Base-by-base conservation (phyloP, 2,329 filamentous ascomycete genomes). In the Ophiostoma himal-ulmi region DNA sequence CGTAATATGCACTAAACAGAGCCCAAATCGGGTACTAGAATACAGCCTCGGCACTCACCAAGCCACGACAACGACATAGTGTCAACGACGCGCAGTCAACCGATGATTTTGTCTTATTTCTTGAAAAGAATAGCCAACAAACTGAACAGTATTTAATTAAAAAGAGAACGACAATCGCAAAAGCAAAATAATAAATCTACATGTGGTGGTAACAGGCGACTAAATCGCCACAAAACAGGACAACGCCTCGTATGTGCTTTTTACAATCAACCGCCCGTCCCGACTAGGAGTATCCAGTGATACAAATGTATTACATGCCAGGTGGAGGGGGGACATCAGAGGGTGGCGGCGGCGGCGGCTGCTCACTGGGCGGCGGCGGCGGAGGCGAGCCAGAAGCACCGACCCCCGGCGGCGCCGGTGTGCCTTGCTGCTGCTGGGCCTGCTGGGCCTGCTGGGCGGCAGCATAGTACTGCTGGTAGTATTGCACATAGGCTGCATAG, bases 401-500 rank as follows among this genome's bases (percentile, higher is more conserved):
- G 26, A 62, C n/a, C 5, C 70, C 6, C 17, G 71, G 72, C 3
- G 70, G 70, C 20, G 71, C 70, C 14, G 71, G 54, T 13, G 71
- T 22, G 30, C 44, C 44, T 36, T 79, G 78, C 48, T 79, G 80
- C 75, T 82, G 79, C 73, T 82, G 80, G 69, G 84, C 82, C 66
- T 83, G 82, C 75, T 86, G 85, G 17, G 81, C 81, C 68, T 83
- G 82, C 75, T 86, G 85, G 20, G 82, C 82, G 64, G 82, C 82
- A 22, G 85, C 85, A 74, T 87, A 87, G 75, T 91, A 91, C 75
- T 92, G 89, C 77, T 92, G 88, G 75, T 93, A 93, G 80, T 91
- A 89, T 75, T 91, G 89, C 73, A 86, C 82, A 41, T 85, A 92
- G 81, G 90, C 91, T 75, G 89, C 86, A 79, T 95, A 97, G 70